Base-by-base conservation (phyloP, 371 early-diverging fungal genomes). In the Encephalitozoon intestinalis region DNA sequence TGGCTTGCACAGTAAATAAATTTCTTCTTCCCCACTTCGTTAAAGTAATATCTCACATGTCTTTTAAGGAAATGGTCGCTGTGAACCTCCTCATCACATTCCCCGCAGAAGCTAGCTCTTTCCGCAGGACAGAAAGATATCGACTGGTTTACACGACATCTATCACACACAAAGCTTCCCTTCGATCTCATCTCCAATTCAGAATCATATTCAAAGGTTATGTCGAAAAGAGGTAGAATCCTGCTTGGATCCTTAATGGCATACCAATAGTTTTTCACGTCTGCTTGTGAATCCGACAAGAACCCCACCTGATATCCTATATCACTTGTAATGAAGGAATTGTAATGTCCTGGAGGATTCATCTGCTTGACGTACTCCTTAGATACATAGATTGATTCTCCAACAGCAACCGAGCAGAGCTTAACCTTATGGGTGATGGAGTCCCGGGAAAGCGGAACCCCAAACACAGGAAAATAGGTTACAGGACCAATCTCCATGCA, bases 61-160 rank as follows among this genome's bases (percentile, higher is more conserved):
- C 84, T 72, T 67, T 75, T 78, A 25, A 79, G 77, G 52, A 85
- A 83, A 53, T 71, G 64, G 71, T 84, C 80, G 26, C 7, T 18
- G 53, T 85, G 86, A n/a, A 85, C 79, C 39, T 70, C 40, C 15
- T 70, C 51, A 51, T 85, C 86, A 72, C 86, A 85, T 5, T 79
- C 52, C 25, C 63, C 67, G 67, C 86, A 85, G 34, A 85, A 83
- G 26, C 65, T 68, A 6, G 86, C 86, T 41, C 83, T 65, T 64
- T 85, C 86, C 5, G 86, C 82, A n/a, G 81, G 73, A 78, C 86
- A 85, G 58, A 81, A 85, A 12, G 80, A 70, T 31, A 75, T 68
- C 3, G 83, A 44, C 4, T 63, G 53, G n/a, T 71, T 44, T 7
- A 34, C 37, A 25, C 73, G 43, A 50, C 86, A 85, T 49, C 67